These are phyloP conservation scores for Tylopilus cervinicoccineus DNA, from an alignment of 768 basidiomycete genomes.

Conservation along the genomic window DNA sequence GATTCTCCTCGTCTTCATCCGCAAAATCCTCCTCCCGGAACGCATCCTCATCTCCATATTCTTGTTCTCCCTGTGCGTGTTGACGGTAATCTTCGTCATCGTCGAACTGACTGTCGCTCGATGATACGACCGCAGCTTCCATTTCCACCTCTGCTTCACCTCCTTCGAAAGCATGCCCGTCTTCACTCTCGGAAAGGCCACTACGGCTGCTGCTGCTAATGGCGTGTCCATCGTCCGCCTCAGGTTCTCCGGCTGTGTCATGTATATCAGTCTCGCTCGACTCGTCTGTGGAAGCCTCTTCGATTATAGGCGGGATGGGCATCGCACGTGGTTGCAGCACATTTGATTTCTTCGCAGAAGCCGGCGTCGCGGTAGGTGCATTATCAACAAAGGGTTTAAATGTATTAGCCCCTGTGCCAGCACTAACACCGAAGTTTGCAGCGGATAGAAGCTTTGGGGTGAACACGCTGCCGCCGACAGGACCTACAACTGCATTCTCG, in stretches of 20 bases:
- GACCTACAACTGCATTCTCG: conserved; percentile 31
- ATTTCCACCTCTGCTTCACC: conserved; percentile 25
- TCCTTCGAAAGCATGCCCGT: conserved; percentile 31
- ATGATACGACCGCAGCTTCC: conserved; percentile 25
- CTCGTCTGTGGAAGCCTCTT: conserved; percentile 31
- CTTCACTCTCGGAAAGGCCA: conserved; percentile 32
- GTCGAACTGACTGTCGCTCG: conserved; percentile 31
- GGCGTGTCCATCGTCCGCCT: conserved; percentile 23
- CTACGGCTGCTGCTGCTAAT: conserved; percentile 27
- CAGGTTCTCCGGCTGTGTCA: conserved; percentile 17
- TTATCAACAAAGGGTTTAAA: conserved; percentile 39
- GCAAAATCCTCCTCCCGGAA: conserved; percentile 26
- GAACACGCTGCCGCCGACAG: conserved; percentile 29
- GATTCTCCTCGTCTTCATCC: conserved; percentile 31
- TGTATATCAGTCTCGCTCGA: conserved; percentile 27
- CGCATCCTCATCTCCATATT: conserved; percentile 23
- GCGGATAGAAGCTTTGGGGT: conserved; percentile 41
- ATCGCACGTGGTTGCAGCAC: conserved; percentile 17
- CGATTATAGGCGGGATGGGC: conserved; percentile 18
- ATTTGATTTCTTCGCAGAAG: conserved; percentile 19
- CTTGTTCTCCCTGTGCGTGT: conserved; percentile 7
- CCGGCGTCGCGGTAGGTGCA: conserved; percentile 10
- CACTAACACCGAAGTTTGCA: conserved; percentile 5
- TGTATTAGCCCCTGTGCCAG: conserved; percentile 7
- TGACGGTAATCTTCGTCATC: conserved; percentile 26